Evolutionary conservation across 2,329 filamentous ascomycete species (phyloP).

Genomic region (Neonectria neomacrospora): DNA sequence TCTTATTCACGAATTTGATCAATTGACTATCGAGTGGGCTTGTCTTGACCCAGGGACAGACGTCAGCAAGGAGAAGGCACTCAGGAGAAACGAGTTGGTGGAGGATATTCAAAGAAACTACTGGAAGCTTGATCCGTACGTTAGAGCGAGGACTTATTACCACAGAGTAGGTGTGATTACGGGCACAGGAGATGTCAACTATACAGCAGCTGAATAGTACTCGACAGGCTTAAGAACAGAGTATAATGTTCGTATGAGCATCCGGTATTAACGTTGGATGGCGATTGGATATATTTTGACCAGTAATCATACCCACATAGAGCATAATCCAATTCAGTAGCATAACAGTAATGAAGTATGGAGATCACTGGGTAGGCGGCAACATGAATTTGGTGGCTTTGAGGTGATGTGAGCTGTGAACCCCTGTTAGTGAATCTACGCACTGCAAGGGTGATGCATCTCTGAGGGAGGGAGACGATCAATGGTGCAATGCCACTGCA

Average conservation of each 20-base stretch:
- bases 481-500: too few species aligned
- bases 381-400: too few species aligned
- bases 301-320: too few species aligned
- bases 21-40: conserved; percentile 32
- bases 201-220: conserved; percentile 33
- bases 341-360: too few species aligned
- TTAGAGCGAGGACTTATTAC: conserved; percentile 60
- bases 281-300: too few species aligned
- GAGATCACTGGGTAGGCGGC: too few species aligned
- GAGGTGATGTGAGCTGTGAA: too few species aligned
- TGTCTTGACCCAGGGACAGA: conserved; percentile 1
- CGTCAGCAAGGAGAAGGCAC: conserved; percentile 8
- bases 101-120: conserved; percentile 68
- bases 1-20: conserved; percentile 67
- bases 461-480: too few species aligned
- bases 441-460: too few species aligned
- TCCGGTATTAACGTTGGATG: too few species aligned
- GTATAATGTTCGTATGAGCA: not conserved
- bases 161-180: conserved; percentile 35
- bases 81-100: conserved; percentile 60
- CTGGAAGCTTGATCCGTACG: conserved; percentile 76
- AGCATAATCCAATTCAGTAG: too few species aligned
- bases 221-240: not conserved
- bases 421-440: too few species aligned
- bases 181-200: conserved; percentile 31